These are phyloP conservation scores for Ceriops tagal DNA, from an alignment of 345 rosid species.

Conservation along the genomic window DNA sequence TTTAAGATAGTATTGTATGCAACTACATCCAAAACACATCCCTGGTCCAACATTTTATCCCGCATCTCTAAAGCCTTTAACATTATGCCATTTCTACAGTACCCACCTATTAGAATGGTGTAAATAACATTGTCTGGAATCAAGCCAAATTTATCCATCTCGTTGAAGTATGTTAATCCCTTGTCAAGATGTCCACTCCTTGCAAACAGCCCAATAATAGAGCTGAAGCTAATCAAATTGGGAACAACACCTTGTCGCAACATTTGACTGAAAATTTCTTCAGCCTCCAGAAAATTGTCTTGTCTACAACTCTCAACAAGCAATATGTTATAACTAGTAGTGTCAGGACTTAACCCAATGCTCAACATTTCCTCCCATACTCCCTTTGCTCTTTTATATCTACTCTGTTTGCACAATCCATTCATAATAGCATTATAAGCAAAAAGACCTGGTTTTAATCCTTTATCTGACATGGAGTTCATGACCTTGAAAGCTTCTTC, in stretches of 20 bases:
- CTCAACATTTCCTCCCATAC: slow-evolving; percentile 53
- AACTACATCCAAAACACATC: slow-evolving; percentile 71
- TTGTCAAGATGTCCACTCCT: slow-evolving; percentile 46
- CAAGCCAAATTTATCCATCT: slow-evolving; percentile 52
- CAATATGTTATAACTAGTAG: slow-evolving; percentile 62
- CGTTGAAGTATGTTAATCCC: slow-evolving; percentile 48
- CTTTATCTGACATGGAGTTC: slow-evolving; percentile 51
- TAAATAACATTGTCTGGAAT: slow-evolving; percentile 65
- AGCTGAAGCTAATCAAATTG: slow-evolving; percentile 68
- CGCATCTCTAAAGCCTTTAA: slow-evolving; percentile 57
- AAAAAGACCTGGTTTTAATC: slow-evolving; percentile 58
- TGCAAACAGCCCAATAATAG: slow-evolving; percentile 47
- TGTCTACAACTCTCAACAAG: slow-evolving; percentile 64
- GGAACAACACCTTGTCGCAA: slow-evolving; percentile 39
- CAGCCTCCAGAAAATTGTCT: slow-evolving; percentile 45
- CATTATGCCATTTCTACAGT: slow-evolving; percentile 53
- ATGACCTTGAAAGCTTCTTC: slow-evolving; percentile 63
- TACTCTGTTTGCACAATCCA: slow-evolving; percentile 60
- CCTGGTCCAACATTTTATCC: slow-evolving; percentile 64
- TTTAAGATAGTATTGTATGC: slow-evolving; percentile 66
- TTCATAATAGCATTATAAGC: slow-evolving; percentile 63
- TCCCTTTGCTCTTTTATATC: slow-evolving; percentile 51
- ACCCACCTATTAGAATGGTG: slow-evolving; percentile 71
- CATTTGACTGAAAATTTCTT: slow-evolving; percentile 57
- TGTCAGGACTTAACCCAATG: slow-evolving; percentile 58